Evolutionary conservation across 2,329 filamentous ascomycete species (phyloP).

Genomic region (Aspergillus sp.): DNA sequence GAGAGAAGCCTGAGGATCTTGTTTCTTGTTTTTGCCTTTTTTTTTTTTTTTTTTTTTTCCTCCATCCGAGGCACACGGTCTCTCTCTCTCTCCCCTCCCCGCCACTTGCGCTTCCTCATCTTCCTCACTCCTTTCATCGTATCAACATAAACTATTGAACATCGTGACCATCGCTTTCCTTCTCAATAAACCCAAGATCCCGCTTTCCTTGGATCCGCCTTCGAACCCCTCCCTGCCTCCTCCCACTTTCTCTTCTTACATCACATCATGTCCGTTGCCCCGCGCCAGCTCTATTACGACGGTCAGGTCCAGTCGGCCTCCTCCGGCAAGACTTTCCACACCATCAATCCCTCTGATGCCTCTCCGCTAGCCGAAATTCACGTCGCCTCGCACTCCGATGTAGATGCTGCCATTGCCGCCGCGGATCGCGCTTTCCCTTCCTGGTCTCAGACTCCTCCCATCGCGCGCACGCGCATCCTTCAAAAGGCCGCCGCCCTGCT

Average conservation of each 20-base stretch:
- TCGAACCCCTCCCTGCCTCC: constrained; percentile 2
- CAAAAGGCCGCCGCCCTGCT: constrained; percentile 73
- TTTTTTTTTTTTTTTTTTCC: neutral
- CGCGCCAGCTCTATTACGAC: constrained; percentile 71
- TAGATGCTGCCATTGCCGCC: constrained; percentile 71
- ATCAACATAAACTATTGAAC: no score
- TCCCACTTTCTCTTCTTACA: constrained; percentile 13
- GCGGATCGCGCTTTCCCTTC: constrained; percentile 69
- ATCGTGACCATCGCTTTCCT: no score
- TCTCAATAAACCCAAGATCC: no score
- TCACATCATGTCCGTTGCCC: constrained; percentile 37
- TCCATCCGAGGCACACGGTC: no score
- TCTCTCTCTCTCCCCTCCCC: neutral
- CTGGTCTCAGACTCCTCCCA: constrained; percentile 75
- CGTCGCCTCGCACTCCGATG: constrained; percentile 63
- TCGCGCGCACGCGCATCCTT: constrained; percentile 73
- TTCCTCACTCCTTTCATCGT: neutral
- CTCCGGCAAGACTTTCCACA: constrained; percentile 64
- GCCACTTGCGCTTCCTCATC: neutral
- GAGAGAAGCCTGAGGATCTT: neutral
- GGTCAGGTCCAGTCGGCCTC: constrained; percentile 64
- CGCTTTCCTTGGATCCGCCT: neutral
- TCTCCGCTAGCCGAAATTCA: constrained; percentile 70
- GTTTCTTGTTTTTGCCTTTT: neutral
- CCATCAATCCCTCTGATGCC: constrained; percentile 72